phyloP scores from a whole-genome alignment of 2,329 filamentous ascomycete genomes.

The Beauveria varroae region DNA sequence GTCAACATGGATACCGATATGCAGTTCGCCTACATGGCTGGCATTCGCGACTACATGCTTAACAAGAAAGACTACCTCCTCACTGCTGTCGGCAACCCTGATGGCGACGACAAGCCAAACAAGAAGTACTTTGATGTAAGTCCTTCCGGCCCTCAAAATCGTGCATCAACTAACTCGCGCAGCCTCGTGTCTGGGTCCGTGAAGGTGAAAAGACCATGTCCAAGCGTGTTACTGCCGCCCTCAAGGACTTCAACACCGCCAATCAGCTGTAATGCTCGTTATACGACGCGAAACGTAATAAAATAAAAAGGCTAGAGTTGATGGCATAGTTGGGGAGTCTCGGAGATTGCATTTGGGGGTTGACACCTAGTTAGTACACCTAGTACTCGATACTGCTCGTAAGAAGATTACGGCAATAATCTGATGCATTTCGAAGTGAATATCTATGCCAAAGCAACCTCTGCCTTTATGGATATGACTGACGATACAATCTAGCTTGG shows the following conservation, averaged over 20 bases:
- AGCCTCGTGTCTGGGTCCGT: conserved; percentile 90
- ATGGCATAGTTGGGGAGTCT: conserved; percentile 1
- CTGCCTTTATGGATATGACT: not conserved
- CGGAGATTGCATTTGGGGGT: conserved; percentile 1
- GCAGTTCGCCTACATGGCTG: conserved; percentile 87
- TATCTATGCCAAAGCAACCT: not conserved
- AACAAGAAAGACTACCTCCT: conserved; percentile 93
- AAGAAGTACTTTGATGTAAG: conserved; percentile 79
- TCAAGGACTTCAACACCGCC: conserved; percentile 76
- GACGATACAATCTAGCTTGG: not conserved
- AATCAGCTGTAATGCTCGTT: conserved; percentile 23
- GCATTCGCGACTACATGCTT: conserved; percentile 90
- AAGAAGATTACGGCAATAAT: not conserved
- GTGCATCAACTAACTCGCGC: conserved; percentile 15
- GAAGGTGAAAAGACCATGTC: conserved; percentile 98
- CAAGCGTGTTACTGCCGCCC: conserved; percentile 67
- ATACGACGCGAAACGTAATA: not conserved
- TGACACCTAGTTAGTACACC: not conserved
- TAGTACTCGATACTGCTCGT: not conserved
- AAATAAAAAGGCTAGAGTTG: not conserved
- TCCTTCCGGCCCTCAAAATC: conserved; percentile 13
- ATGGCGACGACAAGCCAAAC: conserved; percentile 96
- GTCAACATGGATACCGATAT: conserved; percentile 98
- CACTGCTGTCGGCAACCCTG: conserved; percentile 86
- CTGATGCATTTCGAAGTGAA: not conserved